Evolutionary conservation across 768 basidiomycete species (phyloP), one percentile per base, ranked within the genome.

Genomic region (Hebeloma cylindrosporum): DNA sequence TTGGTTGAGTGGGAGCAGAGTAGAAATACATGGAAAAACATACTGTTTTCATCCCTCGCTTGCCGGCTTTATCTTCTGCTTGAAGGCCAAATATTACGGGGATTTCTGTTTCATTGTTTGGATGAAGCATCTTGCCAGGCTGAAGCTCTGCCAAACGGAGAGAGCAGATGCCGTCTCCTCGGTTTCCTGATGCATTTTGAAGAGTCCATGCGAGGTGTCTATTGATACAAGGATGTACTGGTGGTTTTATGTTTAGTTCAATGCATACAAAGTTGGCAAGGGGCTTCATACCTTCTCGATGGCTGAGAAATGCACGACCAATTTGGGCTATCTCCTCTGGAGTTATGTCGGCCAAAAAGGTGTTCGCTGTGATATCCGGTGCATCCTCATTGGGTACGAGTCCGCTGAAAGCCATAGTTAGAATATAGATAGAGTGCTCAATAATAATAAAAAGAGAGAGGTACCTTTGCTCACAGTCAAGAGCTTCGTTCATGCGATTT

Each of bases 291-390:
- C 63, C 20, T 47, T 66, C 54, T 18, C 57, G 53, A 43, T 66
- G 63, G 5, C 31, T 33, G 9, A 65, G 47, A 52, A 66, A 66
- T 0, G 54, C 61, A 8, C 44, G 11, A 1, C 60, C 57, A 17
- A 66, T 48, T 1, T 39, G 26, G 3, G 56, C 34, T 3, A 63
- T 50, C 35, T 63, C 56, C 37, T 60, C 57, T 4, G 60, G 53
- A 1, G 60, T 57, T 5, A 65, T 46, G 26, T 51, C 44, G n/a
- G 51, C 39, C 2, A 67, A 55, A 33, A 66, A 64, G 3, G 61
- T 67, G 36, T 65, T 67, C 0, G 62, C 62, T 4, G 56, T 34
- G 29, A 67, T 65, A 40, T 67, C 63, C 1, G 54, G 59, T 0
- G 59, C 63, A 47, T 67, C 65, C 29, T 66, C 56, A 1, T 10